Evolutionary conservation across 2,329 filamentous ascomycete species (phyloP).

Genomic region (Paecilomyces niveus): DNA sequence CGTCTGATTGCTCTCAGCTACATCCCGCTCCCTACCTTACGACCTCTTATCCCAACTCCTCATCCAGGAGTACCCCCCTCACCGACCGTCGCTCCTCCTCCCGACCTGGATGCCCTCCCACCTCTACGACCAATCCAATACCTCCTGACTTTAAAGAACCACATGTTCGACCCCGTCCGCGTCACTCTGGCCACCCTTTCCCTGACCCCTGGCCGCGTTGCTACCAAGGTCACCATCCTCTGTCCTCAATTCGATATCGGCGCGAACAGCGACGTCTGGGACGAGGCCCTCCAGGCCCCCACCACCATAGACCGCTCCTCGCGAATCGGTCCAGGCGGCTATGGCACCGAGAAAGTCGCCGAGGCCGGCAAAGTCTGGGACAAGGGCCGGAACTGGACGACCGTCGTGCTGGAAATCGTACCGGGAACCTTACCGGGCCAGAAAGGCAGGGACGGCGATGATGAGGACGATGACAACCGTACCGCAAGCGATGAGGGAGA

Average conservation of each 20-base stretch:
- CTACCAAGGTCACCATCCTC: slow-evolving; percentile 77
- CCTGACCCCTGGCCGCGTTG: slow-evolving; percentile 67
- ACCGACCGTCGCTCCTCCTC: slow-evolving; percentile 19
- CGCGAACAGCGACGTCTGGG: slow-evolving; percentile 88
- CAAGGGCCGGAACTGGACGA: slow-evolving; percentile 87
- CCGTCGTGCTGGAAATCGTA: slow-evolving; percentile 86
- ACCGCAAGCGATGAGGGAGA: slow-evolving; percentile 20
- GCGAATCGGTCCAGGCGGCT: slow-evolving; percentile 23
- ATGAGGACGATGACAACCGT: slow-evolving; percentile 19
- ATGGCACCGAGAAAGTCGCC: slow-evolving; percentile 46
- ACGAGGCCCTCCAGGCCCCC: slow-evolving; percentile 67
- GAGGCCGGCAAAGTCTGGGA: slow-evolving; percentile 98
- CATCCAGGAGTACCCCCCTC: slow-evolving; percentile 13
- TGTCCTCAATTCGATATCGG: slow-evolving; percentile 93
- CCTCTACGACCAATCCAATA: slow-evolving; percentile 60
- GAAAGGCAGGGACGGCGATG: slow-evolving; percentile 20
- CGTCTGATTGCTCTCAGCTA: slow-evolving; percentile 81
- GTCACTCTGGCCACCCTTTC: slow-evolving; percentile 82
- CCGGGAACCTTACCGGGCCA: slow-evolving; percentile 39
- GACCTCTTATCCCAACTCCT: slow-evolving; percentile 49
- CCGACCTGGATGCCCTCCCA: slow-evolving; percentile 41
- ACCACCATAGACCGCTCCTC: slow-evolving; percentile 37
- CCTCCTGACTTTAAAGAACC: slow-evolving; percentile 85
- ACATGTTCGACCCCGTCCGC: slow-evolving; percentile 83
- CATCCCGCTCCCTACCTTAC: slow-evolving; percentile 69